These are phyloP conservation scores for Medicago arabica DNA, from an alignment of 306 rosid species.

Conservation along the genomic window DNA sequence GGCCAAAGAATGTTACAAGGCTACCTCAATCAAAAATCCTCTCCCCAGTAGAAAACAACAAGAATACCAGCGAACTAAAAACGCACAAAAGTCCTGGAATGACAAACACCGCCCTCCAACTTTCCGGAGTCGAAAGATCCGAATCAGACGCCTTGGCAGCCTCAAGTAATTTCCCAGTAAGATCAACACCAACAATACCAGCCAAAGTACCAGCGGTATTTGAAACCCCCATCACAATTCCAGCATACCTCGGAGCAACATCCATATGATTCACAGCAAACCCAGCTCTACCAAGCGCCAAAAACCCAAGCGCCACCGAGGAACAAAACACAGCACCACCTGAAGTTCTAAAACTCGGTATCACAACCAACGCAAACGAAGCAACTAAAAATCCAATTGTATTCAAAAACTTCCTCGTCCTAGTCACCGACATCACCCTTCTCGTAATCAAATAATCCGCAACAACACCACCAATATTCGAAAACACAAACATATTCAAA, in stretches of 20 bases:
- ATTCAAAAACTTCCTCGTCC: conserved; percentile 82
- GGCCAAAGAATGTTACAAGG: conserved; percentile 35
- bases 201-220: conserved; percentile 97
- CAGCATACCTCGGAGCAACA: conserved; percentile 95
- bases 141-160: conserved; percentile 73
- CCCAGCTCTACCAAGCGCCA: conserved; percentile 97
- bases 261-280: conserved; percentile 99
- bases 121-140: conserved; percentile 84
- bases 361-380: conserved; percentile 73
- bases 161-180: conserved; percentile 90
- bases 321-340: conserved; percentile 93
- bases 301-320: conserved; percentile 94
- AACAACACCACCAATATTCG: conserved; percentile 89
- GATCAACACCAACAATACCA: conserved; percentile 88
- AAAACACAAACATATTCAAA: conserved; percentile 91
- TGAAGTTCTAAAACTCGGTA: conserved; percentile 86
- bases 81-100: conserved; percentile 90
- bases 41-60: conserved; percentile 89
- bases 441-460: conserved; percentile 83
- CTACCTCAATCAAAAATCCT: conserved; percentile 84
- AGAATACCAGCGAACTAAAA: conserved; percentile 74
- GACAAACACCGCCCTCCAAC: conserved; percentile 84
- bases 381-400: conserved; percentile 85
- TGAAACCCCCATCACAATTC: conserved; percentile 97
- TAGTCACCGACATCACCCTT: conserved; percentile 77